Conservation (phyloP, 2,329 filamentous ascomycete species). For the Neonectria hederae region DNA sequence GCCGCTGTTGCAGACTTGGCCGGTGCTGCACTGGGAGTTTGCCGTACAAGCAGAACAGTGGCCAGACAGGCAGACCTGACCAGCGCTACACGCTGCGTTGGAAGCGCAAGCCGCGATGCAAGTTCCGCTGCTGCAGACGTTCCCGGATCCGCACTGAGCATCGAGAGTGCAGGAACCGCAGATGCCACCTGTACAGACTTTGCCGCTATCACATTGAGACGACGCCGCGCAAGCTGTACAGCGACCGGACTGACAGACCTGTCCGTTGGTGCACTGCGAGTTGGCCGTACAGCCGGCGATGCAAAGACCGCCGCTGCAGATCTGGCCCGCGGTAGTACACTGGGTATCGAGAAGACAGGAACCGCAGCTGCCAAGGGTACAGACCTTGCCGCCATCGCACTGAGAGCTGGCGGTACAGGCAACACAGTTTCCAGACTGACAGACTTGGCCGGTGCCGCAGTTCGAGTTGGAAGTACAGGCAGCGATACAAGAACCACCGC, state of each 20-base stretch:
- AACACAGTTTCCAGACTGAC: slow-evolving; percentile 3
- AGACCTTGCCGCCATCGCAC: slow-evolving; percentile 14
- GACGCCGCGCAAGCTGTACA: slow-evolving; percentile 8
- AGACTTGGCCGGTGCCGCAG: slow-evolving; percentile 23
- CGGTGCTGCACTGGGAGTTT: slow-evolving; percentile 17
- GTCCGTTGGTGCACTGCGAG: slow-evolving; percentile 10
- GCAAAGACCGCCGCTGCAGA: slow-evolving; percentile 17
- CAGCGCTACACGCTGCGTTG: slow-evolving; percentile 10
- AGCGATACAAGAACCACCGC: slow-evolving; percentile 8
- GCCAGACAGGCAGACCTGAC: slow-evolving; percentile 8
- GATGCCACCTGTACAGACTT: not conserved
- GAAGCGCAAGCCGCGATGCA: slow-evolving; percentile 19
- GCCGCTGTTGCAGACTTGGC: slow-evolving; percentile 18
- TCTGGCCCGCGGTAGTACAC: not conserved
- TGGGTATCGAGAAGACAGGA: not conserved
- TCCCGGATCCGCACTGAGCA: not conserved
- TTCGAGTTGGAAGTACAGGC: not conserved
- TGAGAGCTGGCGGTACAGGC: slow-evolving; percentile 14
- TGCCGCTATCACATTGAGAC: slow-evolving; percentile 15
- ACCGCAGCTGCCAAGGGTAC: not conserved
- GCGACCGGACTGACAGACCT: slow-evolving; percentile 14
- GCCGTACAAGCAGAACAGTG: slow-evolving; percentile 18
- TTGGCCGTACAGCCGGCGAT: slow-evolving; percentile 5
- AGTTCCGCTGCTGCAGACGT: slow-evolving; percentile 12
- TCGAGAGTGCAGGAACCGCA: slow-evolving; percentile 3